Evolutionary conservation across 306 rosid genomes (phyloP), one percentile per base, ranked within the genome.

Genomic region (Ceratonia siliqua): DNA sequence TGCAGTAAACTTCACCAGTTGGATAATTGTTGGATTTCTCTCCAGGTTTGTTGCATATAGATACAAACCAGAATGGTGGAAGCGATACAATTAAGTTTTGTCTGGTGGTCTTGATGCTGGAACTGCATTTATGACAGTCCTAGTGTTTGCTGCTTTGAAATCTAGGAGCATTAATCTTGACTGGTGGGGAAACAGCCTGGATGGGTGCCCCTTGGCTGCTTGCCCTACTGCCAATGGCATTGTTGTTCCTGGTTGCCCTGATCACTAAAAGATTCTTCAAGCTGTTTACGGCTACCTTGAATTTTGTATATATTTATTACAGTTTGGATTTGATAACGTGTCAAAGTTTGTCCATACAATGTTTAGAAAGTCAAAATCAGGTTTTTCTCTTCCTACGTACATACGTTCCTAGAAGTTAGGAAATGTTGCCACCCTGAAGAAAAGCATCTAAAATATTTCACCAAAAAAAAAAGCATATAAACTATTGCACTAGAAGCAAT

Each of bases 101-200:
- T 88, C 90, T 0, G 90, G 90, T 1, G 93, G 90, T 13, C 80
- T 88, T 8, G 93, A 86, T 56, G 90, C 93, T 4, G 93, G 90
- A 73, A 86, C 90, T 13, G 93, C 93, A 11, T 88, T 88, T 74
- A 83, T 84, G 84, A 78, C 89, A 0, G 73, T 88, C 62, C 42
- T 86, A 62, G 6, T 86, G 14, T 88, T 86, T 71, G 50, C 84
- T 32, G 25, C 81, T 5, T 21, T 88, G 66, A 89, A 86, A 55
- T 64, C 79, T 10, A 66, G 1, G 3, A n/a, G 42, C 54, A 74
- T 86, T 68, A 18, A 74, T 5, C 56, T 72, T 30, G 3, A 56
- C 1, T 88, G 93, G 89, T 88, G 89, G 93, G 90, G 90, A 27
- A 86, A 82, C 62, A 22, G 56, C 13, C 67, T 52, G 0, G 93